phyloP scores from a whole-genome alignment of 441 rosid genomes.

The Biscutella auriculata region DNA sequence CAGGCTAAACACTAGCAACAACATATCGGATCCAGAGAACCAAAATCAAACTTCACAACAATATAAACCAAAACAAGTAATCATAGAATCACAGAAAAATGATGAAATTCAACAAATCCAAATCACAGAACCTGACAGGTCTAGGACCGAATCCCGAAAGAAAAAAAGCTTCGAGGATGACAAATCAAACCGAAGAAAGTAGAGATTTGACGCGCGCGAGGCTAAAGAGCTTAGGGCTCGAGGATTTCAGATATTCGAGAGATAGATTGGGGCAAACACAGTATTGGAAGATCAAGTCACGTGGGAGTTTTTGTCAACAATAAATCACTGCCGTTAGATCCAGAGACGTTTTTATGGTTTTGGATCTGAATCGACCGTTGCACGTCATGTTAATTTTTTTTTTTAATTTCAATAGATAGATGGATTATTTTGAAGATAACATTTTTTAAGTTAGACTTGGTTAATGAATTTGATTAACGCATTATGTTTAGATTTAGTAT shows the following conservation, averaged over 20 bases:
- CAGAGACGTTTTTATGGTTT: not conserved
- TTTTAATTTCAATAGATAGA: not conserved
- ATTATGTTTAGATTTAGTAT: no score
- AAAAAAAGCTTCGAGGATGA: not conserved
- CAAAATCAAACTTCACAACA: not conserved
- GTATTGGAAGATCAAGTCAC: slow-evolving; percentile 15
- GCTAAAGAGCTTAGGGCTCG: slow-evolving; percentile 4
- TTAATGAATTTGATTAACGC: no score
- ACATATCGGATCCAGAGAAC: not conserved
- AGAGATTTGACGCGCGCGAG: not conserved
- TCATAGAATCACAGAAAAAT: not conserved
- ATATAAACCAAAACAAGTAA: not conserved
- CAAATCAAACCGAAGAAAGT: not conserved
- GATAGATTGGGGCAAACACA: slow-evolving; percentile 5
- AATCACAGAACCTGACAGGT: slow-evolving; percentile 7
- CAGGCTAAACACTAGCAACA: not conserved
- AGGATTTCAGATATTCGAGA: not conserved
- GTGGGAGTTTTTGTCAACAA: slow-evolving; percentile 15
- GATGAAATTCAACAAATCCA: not conserved
- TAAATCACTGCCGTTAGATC: slow-evolving; percentile 16
- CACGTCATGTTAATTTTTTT: not conserved
- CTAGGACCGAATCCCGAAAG: not conserved
- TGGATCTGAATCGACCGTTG: slow-evolving; percentile 4
- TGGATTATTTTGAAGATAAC: not conserved
- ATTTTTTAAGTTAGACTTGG: no score